Percentiles rank a stretch among this genome's conserved stretches.
Evolutionary conservation across 169 alveolate genomes (phyloP).

Genomic region (Pseudocohnilembus persalinus): DNA sequence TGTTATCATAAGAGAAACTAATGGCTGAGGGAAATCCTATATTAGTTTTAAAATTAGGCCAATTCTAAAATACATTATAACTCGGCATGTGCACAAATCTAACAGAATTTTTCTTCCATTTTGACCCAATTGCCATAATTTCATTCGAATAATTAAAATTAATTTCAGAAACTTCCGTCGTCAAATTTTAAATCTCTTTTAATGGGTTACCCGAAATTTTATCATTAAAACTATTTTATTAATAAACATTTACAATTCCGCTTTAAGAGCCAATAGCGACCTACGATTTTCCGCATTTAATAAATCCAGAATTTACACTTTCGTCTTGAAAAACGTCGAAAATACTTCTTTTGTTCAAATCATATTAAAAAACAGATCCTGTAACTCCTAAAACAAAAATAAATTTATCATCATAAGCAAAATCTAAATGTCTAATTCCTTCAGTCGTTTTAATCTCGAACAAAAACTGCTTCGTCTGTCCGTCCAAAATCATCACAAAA

Average conservation of each 20-base stretch:
- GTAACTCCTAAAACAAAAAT: slow-evolving; percentile 68
- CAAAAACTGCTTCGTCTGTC: slow-evolving; percentile 58
- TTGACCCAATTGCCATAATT: slow-evolving; percentile 75
- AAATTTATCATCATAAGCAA: slow-evolving; percentile 55
- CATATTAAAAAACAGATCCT: slow-evolving; percentile 71
- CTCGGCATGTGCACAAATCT: slow-evolving; percentile 79
- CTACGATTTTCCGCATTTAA: slow-evolving; percentile 54
- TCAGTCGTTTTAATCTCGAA: slow-evolving; percentile 71
- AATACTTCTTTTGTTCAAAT: slow-evolving; percentile 63
- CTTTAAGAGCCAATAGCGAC: slow-evolving; percentile 71
- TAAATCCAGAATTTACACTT: slow-evolving; percentile 63
- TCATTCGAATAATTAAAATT: slow-evolving; percentile 69
- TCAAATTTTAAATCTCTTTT: slow-evolving; percentile 74
- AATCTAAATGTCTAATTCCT: slow-evolving; percentile 49
- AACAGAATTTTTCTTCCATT: slow-evolving; percentile 86
- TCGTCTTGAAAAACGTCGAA: slow-evolving; percentile 60
- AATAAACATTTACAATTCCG: slow-evolving; percentile 74
- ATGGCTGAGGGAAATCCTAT: slow-evolving; percentile 57
- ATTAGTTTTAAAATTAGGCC: slow-evolving; percentile 75
- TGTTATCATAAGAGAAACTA: slow-evolving; percentile 54
- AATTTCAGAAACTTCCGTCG: slow-evolving; percentile 78
- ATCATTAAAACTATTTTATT: slow-evolving; percentile 40
- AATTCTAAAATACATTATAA: slow-evolving; percentile 73
- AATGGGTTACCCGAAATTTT: slow-evolving; percentile 38
- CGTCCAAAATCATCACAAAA: slow-evolving; percentile 54